Evolutionary conservation across 768 basidiomycete species (phyloP).

Genomic region (Boletus vinaceobasis): DNA sequence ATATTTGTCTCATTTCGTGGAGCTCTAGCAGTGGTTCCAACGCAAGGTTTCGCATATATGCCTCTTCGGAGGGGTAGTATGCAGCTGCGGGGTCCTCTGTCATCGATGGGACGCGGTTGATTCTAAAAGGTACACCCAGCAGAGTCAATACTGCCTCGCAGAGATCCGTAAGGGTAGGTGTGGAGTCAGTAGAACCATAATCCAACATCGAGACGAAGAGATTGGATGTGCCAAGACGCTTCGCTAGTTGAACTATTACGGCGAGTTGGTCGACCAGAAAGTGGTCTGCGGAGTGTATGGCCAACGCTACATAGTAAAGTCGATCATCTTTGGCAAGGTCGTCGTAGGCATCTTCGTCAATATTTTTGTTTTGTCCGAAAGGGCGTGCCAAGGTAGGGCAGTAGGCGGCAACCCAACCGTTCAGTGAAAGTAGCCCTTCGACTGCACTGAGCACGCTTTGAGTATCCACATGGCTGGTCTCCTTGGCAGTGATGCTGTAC

Average conservation of each 20-base stretch:
- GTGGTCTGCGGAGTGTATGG: conserved; percentile 97
- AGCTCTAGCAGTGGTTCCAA: conserved; percentile 89
- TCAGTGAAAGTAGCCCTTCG: conserved; percentile 90
- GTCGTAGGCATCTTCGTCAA: conserved; percentile 71
- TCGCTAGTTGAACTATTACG: conserved; percentile 93
- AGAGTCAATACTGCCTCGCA: conserved; percentile 94
- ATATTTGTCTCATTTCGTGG: conserved; percentile 67
- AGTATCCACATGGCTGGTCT: conserved; percentile 85
- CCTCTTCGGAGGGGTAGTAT: conserved; percentile 96
- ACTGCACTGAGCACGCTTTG: conserved; percentile 88
- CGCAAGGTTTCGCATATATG: conserved; percentile 88
- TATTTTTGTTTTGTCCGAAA: conserved; percentile 85
- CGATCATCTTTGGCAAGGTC: conserved; percentile 81
- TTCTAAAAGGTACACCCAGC: conserved; percentile 89
- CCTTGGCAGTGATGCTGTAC: conserved; percentile 68
- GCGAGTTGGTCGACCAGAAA: conserved; percentile 98
- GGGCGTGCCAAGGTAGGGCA: conserved; percentile 94
- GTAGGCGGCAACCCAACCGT: conserved; percentile 96
- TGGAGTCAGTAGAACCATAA: conserved; percentile 93
- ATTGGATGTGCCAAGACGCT: conserved; percentile 82
- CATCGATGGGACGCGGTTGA: conserved; percentile 90
- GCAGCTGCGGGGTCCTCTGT: conserved; percentile 82
- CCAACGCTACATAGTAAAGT: conserved; percentile 91
- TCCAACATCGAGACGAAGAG: conserved; percentile 98
- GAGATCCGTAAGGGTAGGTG: conserved; percentile 89